These are phyloP conservation scores for Aureobasidium leucospermi DNA, from an alignment of 2,329 filamentous ascomycete species.

Conservation along the genomic window DNA sequence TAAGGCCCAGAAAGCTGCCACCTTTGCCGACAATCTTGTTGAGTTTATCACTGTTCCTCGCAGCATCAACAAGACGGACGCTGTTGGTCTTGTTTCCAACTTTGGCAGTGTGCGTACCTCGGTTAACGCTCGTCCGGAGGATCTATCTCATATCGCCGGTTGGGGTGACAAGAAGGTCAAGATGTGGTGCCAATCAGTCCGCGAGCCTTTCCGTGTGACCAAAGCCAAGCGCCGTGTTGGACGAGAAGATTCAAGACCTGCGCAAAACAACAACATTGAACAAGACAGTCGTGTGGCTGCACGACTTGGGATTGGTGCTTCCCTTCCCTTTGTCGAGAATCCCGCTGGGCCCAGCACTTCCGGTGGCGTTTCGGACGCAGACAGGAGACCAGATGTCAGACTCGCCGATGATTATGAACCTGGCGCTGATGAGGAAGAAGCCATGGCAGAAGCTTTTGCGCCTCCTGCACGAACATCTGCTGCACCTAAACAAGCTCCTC, in stretches of 20 bases:
- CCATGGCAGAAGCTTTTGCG: slow-evolving; percentile 26
- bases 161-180: slow-evolving; percentile 96
- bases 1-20: slow-evolving; percentile 72
- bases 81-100: slow-evolving; percentile 78
- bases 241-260: slow-evolving; percentile 24
- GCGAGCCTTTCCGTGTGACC: slow-evolving; percentile 75
- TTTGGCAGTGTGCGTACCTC: slow-evolving; percentile 86
- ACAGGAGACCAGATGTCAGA: slow-evolving; percentile 29
- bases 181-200: slow-evolving; percentile 71
- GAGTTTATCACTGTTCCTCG: slow-evolving; percentile 89
- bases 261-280: slow-evolving; percentile 23
- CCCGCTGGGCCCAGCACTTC: slow-evolving; percentile 19
- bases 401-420: slow-evolving; percentile 26
- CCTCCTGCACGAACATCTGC: slow-evolving; percentile 3
- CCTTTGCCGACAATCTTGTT: slow-evolving; percentile 78
- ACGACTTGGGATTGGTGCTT: slow-evolving; percentile 25
- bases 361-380: slow-evolving; percentile 26
- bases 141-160: slow-evolving; percentile 74
- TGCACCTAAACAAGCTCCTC: slow-evolving; percentile 13
- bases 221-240: slow-evolving; percentile 51
- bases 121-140: slow-evolving; percentile 79
- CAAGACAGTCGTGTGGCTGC: slow-evolving; percentile 21
- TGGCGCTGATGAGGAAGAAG: slow-evolving; percentile 41
- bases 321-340: slow-evolving; percentile 21
- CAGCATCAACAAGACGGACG: slow-evolving; percentile 90